These are phyloP conservation scores for Grammothele lineata DNA, from an alignment of 768 basidiomycete species.

Conservation along the genomic window DNA sequence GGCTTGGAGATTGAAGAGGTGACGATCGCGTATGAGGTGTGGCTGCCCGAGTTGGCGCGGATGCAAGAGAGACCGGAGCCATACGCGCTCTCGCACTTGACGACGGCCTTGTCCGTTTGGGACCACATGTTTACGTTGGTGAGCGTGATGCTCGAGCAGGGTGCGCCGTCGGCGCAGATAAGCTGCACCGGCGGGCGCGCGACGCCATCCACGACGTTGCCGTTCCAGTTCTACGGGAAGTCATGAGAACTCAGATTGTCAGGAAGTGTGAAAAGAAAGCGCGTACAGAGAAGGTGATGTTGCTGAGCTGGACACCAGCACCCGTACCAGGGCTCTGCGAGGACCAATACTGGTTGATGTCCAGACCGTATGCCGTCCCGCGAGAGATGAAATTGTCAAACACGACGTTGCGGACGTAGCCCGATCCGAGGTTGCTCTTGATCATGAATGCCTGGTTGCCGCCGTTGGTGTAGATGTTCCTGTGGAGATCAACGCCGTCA, in stretches of 20 bases:
- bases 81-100: constrained; percentile 28
- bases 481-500: no score
- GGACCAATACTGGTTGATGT: constrained; percentile 28
- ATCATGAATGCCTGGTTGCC: constrained; percentile 31
- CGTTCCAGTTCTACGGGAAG: constrained; percentile 24
- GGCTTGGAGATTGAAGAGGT: constrained; percentile 22
- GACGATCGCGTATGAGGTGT: constrained; percentile 20
- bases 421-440: constrained; percentile 23
- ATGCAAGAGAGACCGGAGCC: constrained; percentile 24
- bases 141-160: constrained; percentile 24
- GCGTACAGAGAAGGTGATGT: constrained; percentile 25
- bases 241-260: not conserved
- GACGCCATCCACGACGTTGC: constrained; percentile 23
- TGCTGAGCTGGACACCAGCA: constrained; percentile 23
- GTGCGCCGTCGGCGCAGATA: constrained; percentile 24
- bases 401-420: constrained; percentile 24
- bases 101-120: constrained; percentile 19
- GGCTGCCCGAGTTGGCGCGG: constrained; percentile 15
- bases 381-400: constrained; percentile 27
- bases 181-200: constrained; percentile 23
- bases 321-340: constrained; percentile 19
- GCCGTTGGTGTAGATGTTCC: constrained; percentile 26
- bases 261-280: not conserved
- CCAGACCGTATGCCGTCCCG: constrained; percentile 26
- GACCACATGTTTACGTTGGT: constrained; percentile 28